Evolutionary conservation across 129 eudicot species (phyloP).

Genomic region (Artemisia argyi): DNA sequence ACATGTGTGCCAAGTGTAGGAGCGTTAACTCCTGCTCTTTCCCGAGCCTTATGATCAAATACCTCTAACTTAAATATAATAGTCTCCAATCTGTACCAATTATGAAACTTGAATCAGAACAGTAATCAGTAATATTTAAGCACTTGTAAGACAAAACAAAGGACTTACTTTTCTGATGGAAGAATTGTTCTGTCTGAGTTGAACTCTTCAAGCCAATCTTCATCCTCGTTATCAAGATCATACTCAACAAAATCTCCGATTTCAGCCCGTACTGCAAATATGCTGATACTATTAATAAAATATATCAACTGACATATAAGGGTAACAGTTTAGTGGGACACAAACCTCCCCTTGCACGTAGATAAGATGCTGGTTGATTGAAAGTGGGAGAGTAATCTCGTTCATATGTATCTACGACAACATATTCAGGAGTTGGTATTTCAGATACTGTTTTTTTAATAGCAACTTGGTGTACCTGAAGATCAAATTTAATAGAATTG

Average conservation of each 20-base stretch:
- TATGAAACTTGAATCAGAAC: constrained; percentile 24
- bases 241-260: constrained; percentile 92
- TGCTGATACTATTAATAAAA: constrained; percentile 6
- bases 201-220: constrained; percentile 88
- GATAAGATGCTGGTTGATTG: constrained; percentile 82
- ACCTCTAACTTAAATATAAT: constrained; percentile 80
- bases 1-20: constrained; percentile 82
- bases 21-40: constrained; percentile 90
- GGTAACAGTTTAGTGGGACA: constrained; percentile 11
- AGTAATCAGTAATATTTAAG: background rate
- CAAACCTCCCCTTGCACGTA: constrained; percentile 95
- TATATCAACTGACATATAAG: background rate
- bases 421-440: constrained; percentile 89
- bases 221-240: constrained; percentile 97
- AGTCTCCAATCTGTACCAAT: constrained; percentile 63
- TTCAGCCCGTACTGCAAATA: constrained; percentile 73
- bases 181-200: constrained; percentile 61
- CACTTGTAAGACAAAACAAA: background rate
- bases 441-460: constrained; percentile 77
- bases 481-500: constrained; percentile 10
- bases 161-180: constrained; percentile 64
- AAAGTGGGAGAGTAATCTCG: constrained; percentile 84
- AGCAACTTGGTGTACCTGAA: constrained; percentile 72
- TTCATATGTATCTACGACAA: constrained; percentile 87
- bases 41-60: constrained; percentile 92